phyloP scores from a whole-genome alignment of 1,284 basidiomycete genomes.

The Puccinia hordei region DNA sequence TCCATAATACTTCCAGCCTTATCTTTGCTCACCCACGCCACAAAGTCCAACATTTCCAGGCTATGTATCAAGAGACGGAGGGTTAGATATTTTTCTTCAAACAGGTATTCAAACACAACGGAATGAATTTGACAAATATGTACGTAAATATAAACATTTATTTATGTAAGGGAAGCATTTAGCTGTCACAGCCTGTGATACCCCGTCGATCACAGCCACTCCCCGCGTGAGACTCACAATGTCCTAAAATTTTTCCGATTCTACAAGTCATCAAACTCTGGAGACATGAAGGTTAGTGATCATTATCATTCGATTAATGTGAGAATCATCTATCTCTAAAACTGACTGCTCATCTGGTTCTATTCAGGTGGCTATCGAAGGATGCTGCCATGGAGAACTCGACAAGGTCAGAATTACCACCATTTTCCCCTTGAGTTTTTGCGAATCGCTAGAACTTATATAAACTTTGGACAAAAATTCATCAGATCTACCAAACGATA shows the following conservation, averaged over 20 bases:
- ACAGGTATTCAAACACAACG: too few relatives aligned
- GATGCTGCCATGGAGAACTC: constrained; percentile 81
- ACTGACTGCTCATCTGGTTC: neutral
- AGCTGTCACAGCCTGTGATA: too few relatives aligned
- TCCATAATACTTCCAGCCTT: too few relatives aligned
- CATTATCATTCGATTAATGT: neutral
- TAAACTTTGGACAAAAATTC: neutral
- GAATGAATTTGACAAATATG: too few relatives aligned
- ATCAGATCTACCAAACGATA: constrained; percentile 76
- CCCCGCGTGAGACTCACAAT: too few relatives aligned
- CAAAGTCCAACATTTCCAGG: too few relatives aligned
- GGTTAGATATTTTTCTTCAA: too few relatives aligned
- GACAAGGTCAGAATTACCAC: constrained; percentile 52
- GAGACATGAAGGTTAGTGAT: constrained; percentile 13
- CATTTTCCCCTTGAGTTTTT: neutral
- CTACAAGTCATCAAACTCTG: neutral
- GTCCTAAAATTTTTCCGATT: neutral
- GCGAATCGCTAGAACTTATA: neutral
- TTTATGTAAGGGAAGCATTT: too few relatives aligned
- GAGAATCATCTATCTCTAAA: too few relatives aligned
- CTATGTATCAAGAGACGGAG: too few relatives aligned
- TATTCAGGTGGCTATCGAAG: constrained; percentile 81
- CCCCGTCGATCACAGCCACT: neutral
- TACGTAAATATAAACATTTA: too few relatives aligned
- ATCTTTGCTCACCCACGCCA: too few relatives aligned